Conservation (phyloP, 192 early-diverging fungal genomes). For the Umbelopsis ramanniana region DNA sequence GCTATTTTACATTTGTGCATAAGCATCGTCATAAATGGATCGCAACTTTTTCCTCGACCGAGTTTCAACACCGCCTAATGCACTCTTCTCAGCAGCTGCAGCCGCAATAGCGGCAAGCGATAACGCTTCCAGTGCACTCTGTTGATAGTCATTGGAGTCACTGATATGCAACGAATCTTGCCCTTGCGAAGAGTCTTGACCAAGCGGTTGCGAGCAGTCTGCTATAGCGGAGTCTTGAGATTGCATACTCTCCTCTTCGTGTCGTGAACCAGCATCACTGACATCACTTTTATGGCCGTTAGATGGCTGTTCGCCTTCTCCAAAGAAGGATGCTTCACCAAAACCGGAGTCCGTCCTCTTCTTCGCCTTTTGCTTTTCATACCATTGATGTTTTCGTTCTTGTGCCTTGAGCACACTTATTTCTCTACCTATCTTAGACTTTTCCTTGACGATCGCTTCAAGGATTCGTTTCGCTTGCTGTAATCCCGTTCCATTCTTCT, state of each 20-base stretch:
- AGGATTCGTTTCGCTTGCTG: neutral
- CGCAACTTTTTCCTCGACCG: constrained; percentile 1
- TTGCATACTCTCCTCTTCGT: neutral
- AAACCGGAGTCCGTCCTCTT: constrained; percentile 22
- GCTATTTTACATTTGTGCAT: neutral
- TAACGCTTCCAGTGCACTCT: constrained; percentile 9
- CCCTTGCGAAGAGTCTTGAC: neutral
- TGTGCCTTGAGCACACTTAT: constrained; percentile 46
- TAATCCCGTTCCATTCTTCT: neutral
- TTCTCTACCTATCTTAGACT: constrained; percentile 11
- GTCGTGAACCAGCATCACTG: constrained; percentile 19
- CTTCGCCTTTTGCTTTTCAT: constrained; percentile 52
- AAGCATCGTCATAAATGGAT: neutral
- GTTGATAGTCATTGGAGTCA: neutral
- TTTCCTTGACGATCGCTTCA: neutral
- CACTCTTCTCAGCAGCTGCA: constrained; percentile 18
- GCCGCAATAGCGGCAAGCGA: constrained; percentile 7
- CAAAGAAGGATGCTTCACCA: constrained; percentile 6
- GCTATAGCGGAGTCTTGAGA: constrained; percentile 15
- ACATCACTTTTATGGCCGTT: neutral
- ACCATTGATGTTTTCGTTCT: constrained; percentile 67
- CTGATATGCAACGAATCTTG: neutral
- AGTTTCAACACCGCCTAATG: constrained; percentile 15
- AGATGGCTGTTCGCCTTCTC: neutral
- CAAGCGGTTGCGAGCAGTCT: neutral